phyloP scores from a whole-genome alignment of 228 moss, liverwort and hornwort genomes.

The Sphagnum fallax region DNA sequence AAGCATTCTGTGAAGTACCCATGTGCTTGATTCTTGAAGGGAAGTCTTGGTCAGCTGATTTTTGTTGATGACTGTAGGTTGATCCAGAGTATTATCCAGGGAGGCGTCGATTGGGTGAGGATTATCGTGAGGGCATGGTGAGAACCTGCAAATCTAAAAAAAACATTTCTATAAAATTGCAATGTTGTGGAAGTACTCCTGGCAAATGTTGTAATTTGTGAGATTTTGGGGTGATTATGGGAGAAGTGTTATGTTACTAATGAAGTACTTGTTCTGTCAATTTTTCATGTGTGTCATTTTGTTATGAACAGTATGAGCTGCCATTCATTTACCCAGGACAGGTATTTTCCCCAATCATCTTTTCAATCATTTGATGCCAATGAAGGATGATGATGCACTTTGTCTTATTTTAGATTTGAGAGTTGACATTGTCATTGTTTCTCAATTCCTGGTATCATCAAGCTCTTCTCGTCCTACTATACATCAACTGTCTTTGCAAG shows the following conservation, averaged over 20 bases:
- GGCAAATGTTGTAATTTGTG: neutral
- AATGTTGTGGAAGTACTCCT: too few species aligned
- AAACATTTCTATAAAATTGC: too few species aligned
- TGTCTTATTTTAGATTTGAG: neutral
- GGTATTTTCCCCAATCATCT: constrained; percentile 21
- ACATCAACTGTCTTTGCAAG: too few species aligned
- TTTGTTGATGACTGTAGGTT: constrained; percentile 31
- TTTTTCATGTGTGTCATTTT: neutral
- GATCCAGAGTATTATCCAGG: constrained; percentile 95
- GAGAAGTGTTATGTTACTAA: too few species aligned
- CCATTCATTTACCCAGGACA: constrained; percentile 94
- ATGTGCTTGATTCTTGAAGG: too few species aligned
- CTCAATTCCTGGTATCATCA: neutral
- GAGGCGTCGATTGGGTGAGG: constrained; percentile 66
- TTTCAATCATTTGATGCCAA: neutral
- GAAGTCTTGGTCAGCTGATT: too few species aligned
- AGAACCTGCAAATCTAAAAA: neutral
- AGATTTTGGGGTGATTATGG: too few species aligned
- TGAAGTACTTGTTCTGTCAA: too few species aligned
- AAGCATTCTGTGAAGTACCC: too few species aligned
- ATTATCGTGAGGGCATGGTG: constrained; percentile 47
- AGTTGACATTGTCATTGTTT: neutral
- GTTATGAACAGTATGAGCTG: constrained; percentile 69
- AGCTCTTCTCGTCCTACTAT: too few species aligned
- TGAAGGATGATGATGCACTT: neutral